Evolutionary conservation across 257 asterid genomes (phyloP).

Genomic region (Ligustrum vulgare): DNA sequence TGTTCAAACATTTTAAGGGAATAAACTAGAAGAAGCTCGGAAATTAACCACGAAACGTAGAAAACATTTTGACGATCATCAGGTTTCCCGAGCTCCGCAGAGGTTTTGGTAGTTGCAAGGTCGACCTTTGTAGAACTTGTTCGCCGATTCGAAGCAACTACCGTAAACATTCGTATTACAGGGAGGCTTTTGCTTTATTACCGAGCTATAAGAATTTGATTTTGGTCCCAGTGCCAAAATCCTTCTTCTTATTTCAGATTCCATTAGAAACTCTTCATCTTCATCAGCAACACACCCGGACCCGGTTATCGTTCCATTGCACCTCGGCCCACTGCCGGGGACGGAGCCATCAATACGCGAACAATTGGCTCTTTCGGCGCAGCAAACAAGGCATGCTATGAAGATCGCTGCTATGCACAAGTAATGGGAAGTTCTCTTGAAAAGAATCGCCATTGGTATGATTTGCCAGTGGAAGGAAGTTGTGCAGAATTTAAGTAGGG

Average conservation of each 20-base stretch:
- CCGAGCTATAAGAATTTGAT: too few species aligned
- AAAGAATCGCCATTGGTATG: too few species aligned
- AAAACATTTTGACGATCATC: too few species aligned
- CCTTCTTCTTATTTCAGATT: slow-evolving; percentile 28
- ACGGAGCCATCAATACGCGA: background rate
- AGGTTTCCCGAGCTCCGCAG: too few species aligned
- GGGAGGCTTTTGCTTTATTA: background rate
- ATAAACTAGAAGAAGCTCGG: too few species aligned
- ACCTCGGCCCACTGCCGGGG: background rate
- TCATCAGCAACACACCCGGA: slow-evolving; percentile 3
- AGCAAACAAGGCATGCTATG: background rate
- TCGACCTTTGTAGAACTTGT: background rate
- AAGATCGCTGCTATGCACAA: background rate
- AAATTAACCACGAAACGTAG: too few species aligned
- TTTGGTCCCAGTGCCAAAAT: slow-evolving; percentile 9
- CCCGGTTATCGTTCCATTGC: slow-evolving; percentile 26
- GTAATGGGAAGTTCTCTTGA: background rate
- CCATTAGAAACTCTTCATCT: slow-evolving; percentile 27
- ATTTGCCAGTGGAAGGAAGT: too few species aligned
- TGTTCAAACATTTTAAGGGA: too few species aligned
- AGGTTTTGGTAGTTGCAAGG: background rate
- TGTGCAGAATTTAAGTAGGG: too few species aligned
- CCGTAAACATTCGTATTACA: background rate
- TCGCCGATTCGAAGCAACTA: background rate
- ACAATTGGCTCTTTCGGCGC: background rate